Evolutionary conservation across 164 flowering plant species (phyloP).

Genomic region (Euptelea pleiosperma): DNA sequence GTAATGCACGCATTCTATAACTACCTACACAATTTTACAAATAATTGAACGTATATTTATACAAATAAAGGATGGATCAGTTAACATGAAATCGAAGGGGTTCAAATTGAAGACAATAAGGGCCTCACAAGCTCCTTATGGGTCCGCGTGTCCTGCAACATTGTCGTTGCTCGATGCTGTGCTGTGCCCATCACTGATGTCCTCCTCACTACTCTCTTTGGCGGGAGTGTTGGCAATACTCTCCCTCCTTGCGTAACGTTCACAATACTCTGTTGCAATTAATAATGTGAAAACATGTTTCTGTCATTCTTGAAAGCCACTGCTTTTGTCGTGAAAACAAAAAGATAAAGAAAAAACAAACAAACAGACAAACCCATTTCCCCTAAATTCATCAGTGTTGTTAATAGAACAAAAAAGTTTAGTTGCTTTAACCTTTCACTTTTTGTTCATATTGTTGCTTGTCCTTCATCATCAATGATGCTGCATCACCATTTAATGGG

Average conservation of each 20-base stretch:
- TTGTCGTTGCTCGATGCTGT: conserved; percentile 31
- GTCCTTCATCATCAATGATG: conserved; percentile 72
- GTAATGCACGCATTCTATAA: background rate
- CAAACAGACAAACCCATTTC: background rate
- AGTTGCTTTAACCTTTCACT: conserved; percentile 53
- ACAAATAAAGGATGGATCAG: conserved; percentile 10
- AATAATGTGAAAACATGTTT: conserved; percentile 1
- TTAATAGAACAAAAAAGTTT: conserved; percentile 3
- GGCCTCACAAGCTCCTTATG: conserved; percentile 22
- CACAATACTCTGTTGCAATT: conserved; percentile 46
- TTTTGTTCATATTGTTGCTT: conserved; percentile 55
- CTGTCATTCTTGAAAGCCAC: background rate
- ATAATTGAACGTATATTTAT: conserved; percentile 4
- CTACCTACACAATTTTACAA: conserved; percentile 14
- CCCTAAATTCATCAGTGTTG: background rate
- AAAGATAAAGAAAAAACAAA: background rate
- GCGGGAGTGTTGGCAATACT: conserved; percentile 18
- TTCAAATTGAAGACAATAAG: background rate
- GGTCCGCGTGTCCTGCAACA: conserved; percentile 40
- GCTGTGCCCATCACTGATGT: conserved; percentile 31
- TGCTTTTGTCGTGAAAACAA: background rate
- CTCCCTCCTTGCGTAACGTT: conserved; percentile 50
- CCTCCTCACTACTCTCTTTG: conserved; percentile 45
- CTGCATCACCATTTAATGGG: conserved; percentile 77
- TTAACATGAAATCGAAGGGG: background rate